Evolutionary conservation across 2,329 filamentous ascomycete species (phyloP).

Genomic region (Rosellinia necatrix): DNA sequence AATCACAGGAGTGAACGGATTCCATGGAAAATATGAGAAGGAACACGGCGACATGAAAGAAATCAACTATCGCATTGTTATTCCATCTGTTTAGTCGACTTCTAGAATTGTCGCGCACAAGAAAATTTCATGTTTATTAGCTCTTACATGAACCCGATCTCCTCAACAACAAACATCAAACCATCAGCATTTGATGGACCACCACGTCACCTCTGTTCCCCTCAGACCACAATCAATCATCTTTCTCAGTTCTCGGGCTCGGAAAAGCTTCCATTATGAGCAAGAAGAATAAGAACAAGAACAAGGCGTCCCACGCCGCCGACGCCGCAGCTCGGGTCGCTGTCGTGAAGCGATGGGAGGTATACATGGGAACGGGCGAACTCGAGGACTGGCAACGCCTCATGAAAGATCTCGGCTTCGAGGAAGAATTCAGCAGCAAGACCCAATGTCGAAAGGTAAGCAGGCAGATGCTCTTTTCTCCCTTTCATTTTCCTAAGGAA

Average conservation of each 20-base stretch:
- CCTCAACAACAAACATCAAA: no score
- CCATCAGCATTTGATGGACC: no score
- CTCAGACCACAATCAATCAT: no score
- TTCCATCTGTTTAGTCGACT: background rate
- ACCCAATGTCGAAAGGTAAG: slow-evolving; percentile 51
- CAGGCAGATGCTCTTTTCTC: background rate
- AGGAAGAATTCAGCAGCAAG: slow-evolving; percentile 46
- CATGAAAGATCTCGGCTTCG: slow-evolving; percentile 50
- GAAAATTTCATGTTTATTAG: no score
- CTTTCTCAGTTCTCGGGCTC: no score
- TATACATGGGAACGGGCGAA: slow-evolving; percentile 27
- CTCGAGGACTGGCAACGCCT: slow-evolving; percentile 52
- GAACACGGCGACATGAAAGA: background rate
- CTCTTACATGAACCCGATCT: no score
- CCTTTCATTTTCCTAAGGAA: background rate
- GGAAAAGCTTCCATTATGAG: background rate
- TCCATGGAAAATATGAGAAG: background rate
- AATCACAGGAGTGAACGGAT: background rate
- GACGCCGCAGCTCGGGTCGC: background rate
- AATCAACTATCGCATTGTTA: background rate
- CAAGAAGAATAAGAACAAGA: slow-evolving; percentile 15
- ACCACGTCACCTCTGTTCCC: no score
- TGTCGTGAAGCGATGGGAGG: slow-evolving; percentile 12
- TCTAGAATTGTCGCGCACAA: no score
- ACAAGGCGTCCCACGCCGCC: background rate